A percentile compares a stretch with the other conserved stretches of the same genome.
Conservation (phyloP, 2,329 filamentous ascomycete genomes). For the Venturia oleaginea region DNA sequence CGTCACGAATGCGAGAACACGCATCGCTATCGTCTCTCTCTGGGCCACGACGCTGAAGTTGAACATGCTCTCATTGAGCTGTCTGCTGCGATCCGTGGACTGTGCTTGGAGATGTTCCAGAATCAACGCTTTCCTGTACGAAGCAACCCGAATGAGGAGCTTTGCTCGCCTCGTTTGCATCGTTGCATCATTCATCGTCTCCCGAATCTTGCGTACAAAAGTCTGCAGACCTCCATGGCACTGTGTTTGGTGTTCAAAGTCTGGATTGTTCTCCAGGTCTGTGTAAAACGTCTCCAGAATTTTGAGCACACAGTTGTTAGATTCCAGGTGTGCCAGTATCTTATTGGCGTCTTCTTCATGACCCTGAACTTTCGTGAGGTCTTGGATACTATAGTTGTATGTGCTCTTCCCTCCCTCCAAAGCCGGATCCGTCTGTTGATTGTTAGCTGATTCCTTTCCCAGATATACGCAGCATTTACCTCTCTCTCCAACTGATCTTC, state of each 20-base stretch:
- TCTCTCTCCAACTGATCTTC: slow-evolving; percentile 27
- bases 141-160: slow-evolving; percentile 26
- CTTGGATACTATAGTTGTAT: slow-evolving; percentile 16
- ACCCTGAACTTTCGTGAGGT: slow-evolving; percentile 26
- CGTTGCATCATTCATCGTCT: slow-evolving; percentile 28
- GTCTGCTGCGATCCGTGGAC: slow-evolving; percentile 13
- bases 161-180: slow-evolving; percentile 30
- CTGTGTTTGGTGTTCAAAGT: slow-evolving; percentile 19
- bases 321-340: slow-evolving; percentile 28
- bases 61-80: slow-evolving; percentile 20
- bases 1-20: slow-evolving; percentile 5
- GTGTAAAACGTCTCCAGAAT: slow-evolving; percentile 19
- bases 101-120: neutral
- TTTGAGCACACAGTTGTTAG: slow-evolving; percentile 31
- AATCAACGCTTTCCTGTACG: slow-evolving; percentile 27
- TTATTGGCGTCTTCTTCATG: slow-evolving; percentile 31
- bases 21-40: slow-evolving; percentile 17
- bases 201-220: slow-evolving; percentile 21
- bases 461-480: slow-evolving; percentile 18
- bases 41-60: slow-evolving; percentile 20
- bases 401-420: neutral
- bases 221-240: slow-evolving; percentile 14
- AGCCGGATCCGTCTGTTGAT: neutral
- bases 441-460: neutral
- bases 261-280: slow-evolving; percentile 15